Base-by-base conservation (phyloP, 2,329 filamentous ascomycete species). In the Diplodia intermedia region DNA sequence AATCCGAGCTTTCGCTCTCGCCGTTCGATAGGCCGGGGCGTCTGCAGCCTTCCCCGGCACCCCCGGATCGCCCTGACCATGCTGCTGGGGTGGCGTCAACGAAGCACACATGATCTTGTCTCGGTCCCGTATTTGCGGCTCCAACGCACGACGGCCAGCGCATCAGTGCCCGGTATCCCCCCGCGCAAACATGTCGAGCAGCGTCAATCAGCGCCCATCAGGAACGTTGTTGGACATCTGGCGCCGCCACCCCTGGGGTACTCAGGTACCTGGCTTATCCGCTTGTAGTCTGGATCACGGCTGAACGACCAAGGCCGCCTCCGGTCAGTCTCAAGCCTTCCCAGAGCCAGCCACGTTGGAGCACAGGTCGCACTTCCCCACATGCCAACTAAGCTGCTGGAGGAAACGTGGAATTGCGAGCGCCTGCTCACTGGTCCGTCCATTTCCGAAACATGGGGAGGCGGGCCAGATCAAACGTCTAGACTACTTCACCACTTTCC, bases 121-220 rank as follows among this genome's bases (percentile, higher is more conserved):
- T 62, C n/a, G 23, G 60, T 36, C 60, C 60, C 60, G 60, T 62
- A 55, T 7, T 52, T 63, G 60, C 60, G 60, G 60, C 60, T 63
- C 60, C 60, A 52, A 63, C 60, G 60, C 60, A 63, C 18, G 60
- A 47, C 60, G 33, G 60, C 60, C 60, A 63, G 26, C 60, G 60
- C 60, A 63, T 63, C 60, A 63, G 47, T 53, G 47, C 15, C 60
- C 60, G 43, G 60, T n/a, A 4, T 36, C 29, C 52, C 60, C 60
- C 29, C 26, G 26, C 60, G 60, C 60, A 63, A 63, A 63, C 60
- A 63, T 63, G 60, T 62, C 47, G 52, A 52, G 38, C 36, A 38
- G 9, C 36, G 60, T 38, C 36, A 38, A 38, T 38, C 36, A 38
- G 36, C 11, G 36, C 47, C 29, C 50, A 40, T 52, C 60, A 63